phyloP scores from a whole-genome alignment of 805 yeast genomes.

The Brettanomyces anomalus region DNA sequence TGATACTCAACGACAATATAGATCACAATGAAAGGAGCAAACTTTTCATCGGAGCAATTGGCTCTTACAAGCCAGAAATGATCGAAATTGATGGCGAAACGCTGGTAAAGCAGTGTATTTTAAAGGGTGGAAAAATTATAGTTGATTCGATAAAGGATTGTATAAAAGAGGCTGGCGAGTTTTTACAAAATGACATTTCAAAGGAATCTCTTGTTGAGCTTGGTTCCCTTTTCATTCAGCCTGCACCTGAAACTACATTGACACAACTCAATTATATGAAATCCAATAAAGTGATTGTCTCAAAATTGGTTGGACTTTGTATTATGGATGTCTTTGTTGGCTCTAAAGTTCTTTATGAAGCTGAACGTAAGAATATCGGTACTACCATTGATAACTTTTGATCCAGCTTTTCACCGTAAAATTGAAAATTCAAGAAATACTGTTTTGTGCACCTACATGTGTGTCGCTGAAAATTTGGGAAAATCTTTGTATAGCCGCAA shows the following conservation, averaged over 20 bases:
- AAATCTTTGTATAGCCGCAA: no score
- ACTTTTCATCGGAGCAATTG: constrained; percentile 49
- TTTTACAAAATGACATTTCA: constrained; percentile 36
- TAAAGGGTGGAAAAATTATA: constrained; percentile 33
- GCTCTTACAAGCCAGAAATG: constrained; percentile 63
- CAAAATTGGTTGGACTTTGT: constrained; percentile 53
- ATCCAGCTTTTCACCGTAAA: not conserved
- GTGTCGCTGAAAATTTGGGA: no score
- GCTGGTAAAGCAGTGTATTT: constrained; percentile 27
- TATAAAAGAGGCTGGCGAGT: constrained; percentile 55
- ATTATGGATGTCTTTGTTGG: constrained; percentile 57
- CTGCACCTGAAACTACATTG: constrained; percentile 3
- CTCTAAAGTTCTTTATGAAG: constrained; percentile 27
- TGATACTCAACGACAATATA: constrained; percentile 28
- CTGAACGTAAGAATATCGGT: constrained; percentile 23
- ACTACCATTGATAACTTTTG: constrained; percentile 12
- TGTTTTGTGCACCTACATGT: no score
- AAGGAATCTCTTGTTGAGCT: constrained; percentile 37
- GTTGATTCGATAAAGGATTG: constrained; percentile 55
- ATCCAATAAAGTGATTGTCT: constrained; percentile 30
- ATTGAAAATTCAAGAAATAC: not conserved
- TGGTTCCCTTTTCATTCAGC: constrained; percentile 27
- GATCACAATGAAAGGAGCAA: constrained; percentile 11
- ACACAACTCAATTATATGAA: constrained; percentile 10
- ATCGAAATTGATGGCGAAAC: constrained; percentile 43